phyloP scores from a whole-genome alignment of 1,139 yeast species.

The Nakaseomyces sp. region DNA sequence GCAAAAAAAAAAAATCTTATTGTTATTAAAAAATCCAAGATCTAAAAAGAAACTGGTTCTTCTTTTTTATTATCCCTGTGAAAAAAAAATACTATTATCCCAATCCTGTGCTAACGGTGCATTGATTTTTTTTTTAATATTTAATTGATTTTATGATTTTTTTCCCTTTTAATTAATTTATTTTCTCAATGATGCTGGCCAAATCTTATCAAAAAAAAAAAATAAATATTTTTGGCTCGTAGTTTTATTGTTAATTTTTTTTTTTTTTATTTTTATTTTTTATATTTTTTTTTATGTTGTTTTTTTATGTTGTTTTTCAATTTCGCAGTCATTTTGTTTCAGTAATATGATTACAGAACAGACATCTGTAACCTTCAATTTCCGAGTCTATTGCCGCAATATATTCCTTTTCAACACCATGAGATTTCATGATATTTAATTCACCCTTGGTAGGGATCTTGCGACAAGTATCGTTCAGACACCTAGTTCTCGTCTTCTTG shows the following conservation, averaged over 20 bases:
- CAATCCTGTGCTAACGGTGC: too few relatives aligned
- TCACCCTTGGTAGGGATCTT: constrained; percentile 95
- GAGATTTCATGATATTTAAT: constrained; percentile 71
- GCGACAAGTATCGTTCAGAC: constrained; percentile 64
- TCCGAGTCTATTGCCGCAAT: constrained; percentile 13
- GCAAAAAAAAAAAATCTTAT: too few relatives aligned
- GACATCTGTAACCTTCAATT: constrained; percentile 23
- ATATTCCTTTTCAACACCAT: constrained; percentile 18
- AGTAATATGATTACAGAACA: constrained; percentile 26
- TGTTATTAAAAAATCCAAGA: too few relatives aligned
- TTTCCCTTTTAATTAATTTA: too few relatives aligned
- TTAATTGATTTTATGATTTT: too few relatives aligned
- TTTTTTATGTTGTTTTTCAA: not conserved
- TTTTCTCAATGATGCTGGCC: too few relatives aligned
- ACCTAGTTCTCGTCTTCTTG: constrained; percentile 88
- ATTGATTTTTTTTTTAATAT: too few relatives aligned
- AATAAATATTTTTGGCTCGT: too few relatives aligned
- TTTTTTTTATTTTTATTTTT: not conserved
- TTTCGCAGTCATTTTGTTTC: constrained; percentile 14
- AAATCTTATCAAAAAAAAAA: too few relatives aligned
- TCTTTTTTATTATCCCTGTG: too few relatives aligned
- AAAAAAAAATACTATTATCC: too few relatives aligned
- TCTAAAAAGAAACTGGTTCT: too few relatives aligned
- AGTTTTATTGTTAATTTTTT: not conserved
- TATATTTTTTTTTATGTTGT: not conserved